phyloP scores from a whole-genome alignment of 305 asterid genomes.

The Fraxinus nigra region DNA sequence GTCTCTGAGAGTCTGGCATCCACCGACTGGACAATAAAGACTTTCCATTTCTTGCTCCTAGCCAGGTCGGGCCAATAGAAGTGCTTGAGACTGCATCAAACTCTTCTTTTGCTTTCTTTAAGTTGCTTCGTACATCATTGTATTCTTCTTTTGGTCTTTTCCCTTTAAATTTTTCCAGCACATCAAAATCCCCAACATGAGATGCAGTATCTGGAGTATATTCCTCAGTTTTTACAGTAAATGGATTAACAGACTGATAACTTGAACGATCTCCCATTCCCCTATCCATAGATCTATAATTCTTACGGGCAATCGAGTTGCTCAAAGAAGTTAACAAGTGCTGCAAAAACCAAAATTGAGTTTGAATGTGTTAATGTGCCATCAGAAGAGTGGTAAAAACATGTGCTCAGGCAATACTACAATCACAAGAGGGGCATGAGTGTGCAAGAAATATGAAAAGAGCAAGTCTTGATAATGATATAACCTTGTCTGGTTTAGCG shows the following conservation, averaged over 20 bases:
- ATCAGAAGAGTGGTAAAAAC: background rate
- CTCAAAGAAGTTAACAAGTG: constrained; percentile 26
- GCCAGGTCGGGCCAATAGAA: constrained; percentile 30
- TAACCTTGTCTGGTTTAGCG: constrained; percentile 44
- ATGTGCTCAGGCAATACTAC: background rate
- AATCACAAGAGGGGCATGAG: background rate
- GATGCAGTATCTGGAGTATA: constrained; percentile 26
- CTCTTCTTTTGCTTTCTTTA: constrained; percentile 61
- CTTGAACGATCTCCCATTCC: constrained; percentile 25
- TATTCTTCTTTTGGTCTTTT: constrained; percentile 57
- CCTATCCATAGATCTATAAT: constrained; percentile 29
- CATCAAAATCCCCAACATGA: constrained; percentile 36
- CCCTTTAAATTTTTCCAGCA: constrained; percentile 55
- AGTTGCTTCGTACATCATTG: constrained; percentile 28
- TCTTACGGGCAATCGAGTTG: constrained; percentile 21
- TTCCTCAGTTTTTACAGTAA: constrained; percentile 56
- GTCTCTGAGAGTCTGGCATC: constrained; percentile 30
- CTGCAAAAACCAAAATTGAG: constrained; percentile 33
- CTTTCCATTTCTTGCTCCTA: constrained; percentile 35
- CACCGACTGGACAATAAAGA: constrained; percentile 27
- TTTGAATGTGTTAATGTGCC: background rate
- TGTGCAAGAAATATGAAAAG: background rate
- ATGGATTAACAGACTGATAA: constrained; percentile 21
- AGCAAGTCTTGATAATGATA: background rate
- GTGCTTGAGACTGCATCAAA: constrained; percentile 36